These are phyloP conservation scores for Hibiscus mutabilis DNA, from an alignment of 345 rosid genomes.

Conservation along the genomic window DNA sequence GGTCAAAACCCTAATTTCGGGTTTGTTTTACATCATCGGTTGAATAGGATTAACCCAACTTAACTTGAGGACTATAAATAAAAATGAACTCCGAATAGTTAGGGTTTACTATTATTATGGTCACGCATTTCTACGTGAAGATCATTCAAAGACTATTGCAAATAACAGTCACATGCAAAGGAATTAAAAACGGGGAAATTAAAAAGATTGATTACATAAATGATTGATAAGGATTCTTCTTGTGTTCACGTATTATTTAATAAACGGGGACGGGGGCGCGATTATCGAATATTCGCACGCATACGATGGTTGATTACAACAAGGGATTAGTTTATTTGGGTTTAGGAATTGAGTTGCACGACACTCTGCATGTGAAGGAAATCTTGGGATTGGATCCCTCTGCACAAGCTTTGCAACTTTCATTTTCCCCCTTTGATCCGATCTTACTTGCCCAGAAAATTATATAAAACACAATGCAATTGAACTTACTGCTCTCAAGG, in stretches of 20 bases:
- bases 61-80: too few relatives aligned
- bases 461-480: neutral
- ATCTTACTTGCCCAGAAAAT: constrained; percentile 13
- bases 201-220: constrained; percentile 35
- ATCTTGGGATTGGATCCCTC: constrained; percentile 49
- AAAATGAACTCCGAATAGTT: neutral
- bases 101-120: neutral
- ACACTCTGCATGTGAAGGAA: constrained; percentile 46
- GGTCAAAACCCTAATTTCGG: neutral
- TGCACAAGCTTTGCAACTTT: constrained; percentile 18
- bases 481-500: neutral
- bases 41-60: neutral
- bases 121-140: neutral
- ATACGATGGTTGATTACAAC: constrained; percentile 22
- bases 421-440: constrained; percentile 3
- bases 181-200: constrained; percentile 11
- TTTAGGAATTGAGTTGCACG: constrained; percentile 23
- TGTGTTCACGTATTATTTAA: constrained; percentile 22
- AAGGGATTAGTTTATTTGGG: constrained; percentile 11
- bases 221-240: constrained; percentile 37
- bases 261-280: constrained; percentile 18
- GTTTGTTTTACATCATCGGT: neutral
- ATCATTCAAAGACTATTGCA: neutral
- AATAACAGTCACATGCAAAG: constrained; percentile 37
- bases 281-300: constrained; percentile 68